These are phyloP conservation scores for Exophiala sp. DNA, from an alignment of 2,329 filamentous ascomycete genomes.

Conservation along the genomic window DNA sequence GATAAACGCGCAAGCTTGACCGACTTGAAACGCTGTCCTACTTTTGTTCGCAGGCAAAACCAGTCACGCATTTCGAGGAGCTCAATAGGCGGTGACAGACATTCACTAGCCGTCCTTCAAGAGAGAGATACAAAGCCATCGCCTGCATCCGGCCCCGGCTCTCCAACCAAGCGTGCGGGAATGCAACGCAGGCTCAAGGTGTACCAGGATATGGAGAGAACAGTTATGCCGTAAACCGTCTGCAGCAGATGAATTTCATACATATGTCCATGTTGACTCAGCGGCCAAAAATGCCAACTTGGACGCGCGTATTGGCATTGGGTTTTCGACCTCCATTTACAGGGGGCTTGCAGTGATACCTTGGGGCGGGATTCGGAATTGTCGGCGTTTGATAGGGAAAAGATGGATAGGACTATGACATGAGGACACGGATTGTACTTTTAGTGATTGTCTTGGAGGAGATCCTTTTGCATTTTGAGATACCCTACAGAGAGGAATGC, in stretches of 20 bases:
- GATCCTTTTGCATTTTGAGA: too few relatives aligned
- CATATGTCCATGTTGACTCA: too few relatives aligned
- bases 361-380: too few relatives aligned
- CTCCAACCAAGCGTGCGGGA: conserved; percentile 15
- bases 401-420: too few relatives aligned
- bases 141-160: conserved; percentile 4
- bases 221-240: neutral
- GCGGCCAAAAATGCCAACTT: too few relatives aligned
- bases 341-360: too few relatives aligned
- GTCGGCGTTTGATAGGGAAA: too few relatives aligned
- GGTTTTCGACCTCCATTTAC: too few relatives aligned
- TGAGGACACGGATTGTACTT: too few relatives aligned
- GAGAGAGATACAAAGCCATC: conserved; percentile 13
- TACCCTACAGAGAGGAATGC: too few relatives aligned
- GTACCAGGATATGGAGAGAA: conserved; percentile 6
- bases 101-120: conserved; percentile 7
- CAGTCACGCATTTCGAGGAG: conserved; percentile 7
- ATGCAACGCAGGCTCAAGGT: conserved; percentile 16
- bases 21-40: conserved; percentile 15
- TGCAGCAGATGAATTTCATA: neutral
- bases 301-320: too few relatives aligned
- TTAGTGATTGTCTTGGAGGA: too few relatives aligned
- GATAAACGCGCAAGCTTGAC: neutral
- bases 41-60: conserved; percentile 19
- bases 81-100: conserved; percentile 7